Evolutionary conservation across 345 rosid species (phyloP).

Genomic region (Hirschfeldia incana): DNA sequence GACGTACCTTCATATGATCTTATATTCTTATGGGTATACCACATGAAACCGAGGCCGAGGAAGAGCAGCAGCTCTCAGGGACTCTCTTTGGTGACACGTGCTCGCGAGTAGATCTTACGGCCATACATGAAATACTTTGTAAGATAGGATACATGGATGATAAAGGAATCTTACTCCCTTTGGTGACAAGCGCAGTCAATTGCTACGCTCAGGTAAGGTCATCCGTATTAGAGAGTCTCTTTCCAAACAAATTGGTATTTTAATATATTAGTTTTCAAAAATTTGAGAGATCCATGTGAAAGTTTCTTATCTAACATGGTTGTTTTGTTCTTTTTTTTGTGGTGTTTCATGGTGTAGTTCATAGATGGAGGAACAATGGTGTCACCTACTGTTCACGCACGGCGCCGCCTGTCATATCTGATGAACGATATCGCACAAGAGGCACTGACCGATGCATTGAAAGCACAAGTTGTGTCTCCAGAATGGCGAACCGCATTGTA

Average conservation of each 20-base stretch:
- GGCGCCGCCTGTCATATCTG: slow-evolving; percentile 85
- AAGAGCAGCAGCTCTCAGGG: slow-evolving; percentile 49
- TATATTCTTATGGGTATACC: slow-evolving; percentile 55
- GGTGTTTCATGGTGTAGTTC: slow-evolving; percentile 42
- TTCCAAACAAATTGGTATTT: too few species aligned
- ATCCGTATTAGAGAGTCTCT: too few species aligned
- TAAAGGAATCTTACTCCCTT: slow-evolving; percentile 55
- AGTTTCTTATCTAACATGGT: too few species aligned
- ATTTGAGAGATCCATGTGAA: too few species aligned
- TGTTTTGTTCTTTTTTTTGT: too few species aligned
- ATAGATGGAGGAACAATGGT: slow-evolving; percentile 95
- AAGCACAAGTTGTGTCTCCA: slow-evolving; percentile 82
- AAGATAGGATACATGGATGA: slow-evolving; percentile 93
- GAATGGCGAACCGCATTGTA: slow-evolving; percentile 90
- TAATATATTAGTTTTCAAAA: too few species aligned
- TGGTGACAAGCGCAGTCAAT: slow-evolving; percentile 59
- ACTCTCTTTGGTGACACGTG: slow-evolving; percentile 90
- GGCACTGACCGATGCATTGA: slow-evolving; percentile 88
- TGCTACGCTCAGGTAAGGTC: slow-evolving; percentile 64
- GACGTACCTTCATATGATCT: slow-evolving; percentile 69
- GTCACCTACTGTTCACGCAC: slow-evolving; percentile 84
- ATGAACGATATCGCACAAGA: slow-evolving; percentile 70
- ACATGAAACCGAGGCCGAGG: slow-evolving; percentile 50
- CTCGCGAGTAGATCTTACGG: slow-evolving; percentile 83
- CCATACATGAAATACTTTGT: slow-evolving; percentile 82